Evolutionary conservation across 495 filamentous ascomycete species (phyloP).

Genomic region (Aspergillus asperescens): DNA sequence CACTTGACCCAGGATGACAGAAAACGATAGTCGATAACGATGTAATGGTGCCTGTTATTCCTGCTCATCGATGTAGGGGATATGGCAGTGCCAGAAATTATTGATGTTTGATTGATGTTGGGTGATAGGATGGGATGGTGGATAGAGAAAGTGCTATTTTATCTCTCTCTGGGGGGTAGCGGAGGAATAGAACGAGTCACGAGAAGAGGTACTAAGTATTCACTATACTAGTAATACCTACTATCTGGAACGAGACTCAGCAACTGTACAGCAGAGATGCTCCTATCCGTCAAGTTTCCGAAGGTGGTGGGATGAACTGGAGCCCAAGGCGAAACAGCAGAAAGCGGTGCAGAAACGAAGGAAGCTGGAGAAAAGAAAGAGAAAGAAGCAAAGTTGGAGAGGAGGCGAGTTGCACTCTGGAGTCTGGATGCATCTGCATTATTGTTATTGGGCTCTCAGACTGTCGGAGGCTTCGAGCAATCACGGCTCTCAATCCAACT

Average conservation of each 20-base stretch:
- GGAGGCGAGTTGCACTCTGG: neutral
- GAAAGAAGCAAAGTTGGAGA: slow-evolving; percentile 8
- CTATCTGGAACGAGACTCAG: neutral
- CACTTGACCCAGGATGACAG: slow-evolving; percentile 37
- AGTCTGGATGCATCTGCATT: neutral
- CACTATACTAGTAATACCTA: neutral
- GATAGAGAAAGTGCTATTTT: neutral
- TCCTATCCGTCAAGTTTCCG: neutral
- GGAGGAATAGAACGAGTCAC: slow-evolving; percentile 1
- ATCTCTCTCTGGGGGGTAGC: neutral
- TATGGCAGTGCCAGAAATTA: slow-evolving; percentile 14
- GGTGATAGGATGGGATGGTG: neutral
- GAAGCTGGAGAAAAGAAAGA: neutral
- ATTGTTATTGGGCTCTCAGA: too few relatives aligned
- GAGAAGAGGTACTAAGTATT: neutral
- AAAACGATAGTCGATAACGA: slow-evolving; percentile 41
- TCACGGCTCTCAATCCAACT: slow-evolving; percentile 5
- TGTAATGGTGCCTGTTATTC: slow-evolving; percentile 37
- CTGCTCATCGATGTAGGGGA: slow-evolving; percentile 42
- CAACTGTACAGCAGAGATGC: neutral
- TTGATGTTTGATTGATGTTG: neutral
- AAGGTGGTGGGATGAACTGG: neutral
- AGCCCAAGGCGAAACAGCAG: neutral
- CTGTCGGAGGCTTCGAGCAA: slow-evolving; percentile 20
- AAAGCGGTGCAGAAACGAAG: neutral